A percentile compares a stretch with the other conserved stretches of the same genome.
Evolutionary conservation across 2,329 filamentous ascomycete species (phyloP).

Genomic region (Calonectria pteridis): DNA sequence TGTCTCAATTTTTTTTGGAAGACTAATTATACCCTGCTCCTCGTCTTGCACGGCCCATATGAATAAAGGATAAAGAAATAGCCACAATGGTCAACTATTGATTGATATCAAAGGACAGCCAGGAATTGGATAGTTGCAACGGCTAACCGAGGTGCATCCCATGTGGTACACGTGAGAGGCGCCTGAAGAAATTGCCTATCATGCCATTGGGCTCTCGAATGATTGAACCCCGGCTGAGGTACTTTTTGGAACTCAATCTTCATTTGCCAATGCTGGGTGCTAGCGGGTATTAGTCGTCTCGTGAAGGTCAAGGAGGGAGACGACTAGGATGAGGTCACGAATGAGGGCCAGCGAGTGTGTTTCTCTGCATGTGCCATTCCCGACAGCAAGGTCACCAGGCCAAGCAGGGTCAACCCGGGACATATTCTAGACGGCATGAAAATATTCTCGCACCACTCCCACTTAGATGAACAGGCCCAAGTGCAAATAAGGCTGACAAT

Average conservation of each 20-base stretch:
- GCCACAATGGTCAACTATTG: neutral
- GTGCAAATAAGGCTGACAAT: constrained; percentile 1
- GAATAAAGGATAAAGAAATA: neutral
- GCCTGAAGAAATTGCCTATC: neutral
- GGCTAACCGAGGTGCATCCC: neutral
- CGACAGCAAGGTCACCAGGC: neutral
- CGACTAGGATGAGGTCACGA: neutral
- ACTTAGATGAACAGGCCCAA: neutral
- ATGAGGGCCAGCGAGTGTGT: neutral
- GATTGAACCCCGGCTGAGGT: neutral
- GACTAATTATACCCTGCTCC: neutral
- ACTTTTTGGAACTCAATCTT: neutral
- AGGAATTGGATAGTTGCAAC: neutral
- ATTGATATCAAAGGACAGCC: neutral
- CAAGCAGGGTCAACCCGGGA: neutral
- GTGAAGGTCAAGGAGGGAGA: no score
- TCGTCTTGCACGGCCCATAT: neutral
- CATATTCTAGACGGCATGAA: neutral
- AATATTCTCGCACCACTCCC: neutral
- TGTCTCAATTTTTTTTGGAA: neutral
- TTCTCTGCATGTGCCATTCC: neutral
- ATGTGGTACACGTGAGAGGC: neutral
- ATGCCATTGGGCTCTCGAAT: neutral
- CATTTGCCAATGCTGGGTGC: neutral
- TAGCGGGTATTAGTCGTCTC: neutral